Percentiles rank a stretch among this genome's conserved stretches.
phyloP scores from a whole-genome alignment of 495 filamentous ascomycete genomes.

The Penicillium angulare region DNA sequence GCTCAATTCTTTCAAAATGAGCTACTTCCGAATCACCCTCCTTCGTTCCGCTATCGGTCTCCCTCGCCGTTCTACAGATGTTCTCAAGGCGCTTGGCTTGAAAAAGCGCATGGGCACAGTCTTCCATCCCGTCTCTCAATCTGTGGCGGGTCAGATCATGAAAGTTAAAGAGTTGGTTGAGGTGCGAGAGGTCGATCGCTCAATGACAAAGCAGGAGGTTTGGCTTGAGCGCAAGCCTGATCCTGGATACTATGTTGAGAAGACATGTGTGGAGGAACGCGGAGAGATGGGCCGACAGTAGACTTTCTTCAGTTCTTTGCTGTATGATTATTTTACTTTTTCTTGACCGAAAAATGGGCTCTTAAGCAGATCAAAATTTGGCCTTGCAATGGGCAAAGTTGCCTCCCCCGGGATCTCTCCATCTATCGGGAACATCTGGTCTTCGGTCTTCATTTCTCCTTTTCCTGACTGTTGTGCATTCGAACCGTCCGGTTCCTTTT shows the following conservation, averaged over 20 bases:
- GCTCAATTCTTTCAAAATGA: constrained; percentile 53
- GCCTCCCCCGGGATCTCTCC: too few species aligned
- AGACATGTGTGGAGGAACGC: constrained; percentile 35
- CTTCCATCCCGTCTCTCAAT: constrained; percentile 81
- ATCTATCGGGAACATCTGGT: background rate
- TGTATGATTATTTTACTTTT: too few species aligned
- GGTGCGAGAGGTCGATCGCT: constrained; percentile 75
- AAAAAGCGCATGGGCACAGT: constrained; percentile 83
- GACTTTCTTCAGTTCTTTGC: background rate
- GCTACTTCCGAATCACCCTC: constrained; percentile 94
- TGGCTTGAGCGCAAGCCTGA: constrained; percentile 73
- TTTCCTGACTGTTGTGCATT: background rate
- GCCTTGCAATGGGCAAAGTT: too few species aligned
- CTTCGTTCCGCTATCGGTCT: constrained; percentile 92
- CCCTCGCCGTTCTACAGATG: constrained; percentile 73
- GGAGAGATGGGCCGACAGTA: constrained; percentile 21
- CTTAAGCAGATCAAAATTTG: too few species aligned
- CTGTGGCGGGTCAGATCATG: constrained; percentile 93
- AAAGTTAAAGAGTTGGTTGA: constrained; percentile 93
- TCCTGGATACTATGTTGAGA: constrained; percentile 83
- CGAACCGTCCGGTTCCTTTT: constrained; percentile 4
- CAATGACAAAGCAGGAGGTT: constrained; percentile 72
- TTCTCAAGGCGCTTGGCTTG: constrained; percentile 85
- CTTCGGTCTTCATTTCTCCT: background rate
- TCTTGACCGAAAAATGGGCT: too few species aligned